Base-by-base conservation (phyloP, 306 rosid genomes). In the Cucurbita argyrosperma region DNA sequence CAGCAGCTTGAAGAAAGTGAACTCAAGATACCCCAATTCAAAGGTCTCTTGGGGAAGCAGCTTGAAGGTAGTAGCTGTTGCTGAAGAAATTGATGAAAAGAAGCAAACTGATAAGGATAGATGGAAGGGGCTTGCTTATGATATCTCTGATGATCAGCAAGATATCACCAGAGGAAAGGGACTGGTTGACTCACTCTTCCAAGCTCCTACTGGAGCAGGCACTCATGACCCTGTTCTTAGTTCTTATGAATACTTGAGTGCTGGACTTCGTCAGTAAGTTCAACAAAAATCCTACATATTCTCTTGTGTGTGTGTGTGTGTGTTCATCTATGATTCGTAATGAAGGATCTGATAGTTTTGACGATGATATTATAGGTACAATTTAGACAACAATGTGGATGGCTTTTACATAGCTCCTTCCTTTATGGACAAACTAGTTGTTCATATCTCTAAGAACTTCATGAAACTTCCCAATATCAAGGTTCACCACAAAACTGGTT, bases 381-480 rank as follows among this genome's bases (percentile, higher is more conserved):
- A 78, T 74, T 73, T 86, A 67, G 93, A 88, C 84, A 88, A 88
- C 83, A 79, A 35, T 59, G 38, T 77, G 84, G 93, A 78, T 19
- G 93, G 93, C 1, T 76, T 88, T 67, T 88, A 88, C 84, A 88
- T 88, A 71, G 93, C 93, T 46, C 93, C 88, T 63, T 85, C 88
- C 50, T 88, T 88, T 53, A 88, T 88, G 92, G 92, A 88, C 90
- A 88, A 88, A 80, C 87, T 88, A 51, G 92, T 88, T 72, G 93
- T 88, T 71, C 93, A 88, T 82, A 76, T 88, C 85, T 69, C 86
- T 66, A 88, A 88, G 85, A 88, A 88, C 72, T 88, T 82, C 86
- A 84, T 88, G 90, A 70, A 84, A 70, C 77, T 88, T 38, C 93
- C 90, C 39, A 88, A 88, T 83, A 88, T 88, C 82, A 86, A 88